Evolutionary conservation across 1,284 basidiomycete species (phyloP).

Genomic region (Fomitopsis schrenkii): DNA sequence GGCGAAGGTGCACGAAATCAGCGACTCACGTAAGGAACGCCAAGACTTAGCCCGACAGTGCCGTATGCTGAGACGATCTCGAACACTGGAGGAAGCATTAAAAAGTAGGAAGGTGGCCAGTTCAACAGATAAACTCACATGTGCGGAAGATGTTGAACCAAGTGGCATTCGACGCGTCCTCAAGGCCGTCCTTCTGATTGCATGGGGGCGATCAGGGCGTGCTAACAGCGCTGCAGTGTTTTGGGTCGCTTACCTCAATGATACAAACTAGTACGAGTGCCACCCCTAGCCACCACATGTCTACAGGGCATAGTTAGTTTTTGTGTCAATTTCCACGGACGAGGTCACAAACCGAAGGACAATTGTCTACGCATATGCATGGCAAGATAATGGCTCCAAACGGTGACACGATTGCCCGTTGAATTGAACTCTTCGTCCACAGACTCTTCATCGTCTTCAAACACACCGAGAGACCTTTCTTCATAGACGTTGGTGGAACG

Average conservation of each 20-base stretch:
- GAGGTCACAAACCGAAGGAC: conserved; percentile 65
- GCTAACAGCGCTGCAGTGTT: too few species aligned
- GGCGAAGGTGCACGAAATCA: neutral
- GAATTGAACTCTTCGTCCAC: conserved; percentile 48
- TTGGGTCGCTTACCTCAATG: conserved; percentile 55
- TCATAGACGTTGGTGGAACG: conserved; percentile 98
- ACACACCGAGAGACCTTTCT: conserved; percentile 83
- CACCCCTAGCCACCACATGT: conserved; percentile 87
- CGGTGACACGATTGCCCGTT: conserved; percentile 46
- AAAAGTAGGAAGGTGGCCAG: neutral
- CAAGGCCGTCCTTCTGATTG: conserved; percentile 31
- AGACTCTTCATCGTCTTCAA: conserved; percentile 48
- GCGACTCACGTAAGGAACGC: conserved; percentile 53
- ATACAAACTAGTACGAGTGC: conserved; percentile 84
- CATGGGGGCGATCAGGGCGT: too few species aligned
- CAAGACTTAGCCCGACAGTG: conserved; percentile 82
- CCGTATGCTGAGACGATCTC: conserved; percentile 91
- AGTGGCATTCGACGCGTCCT: conserved; percentile 41
- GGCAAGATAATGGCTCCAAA: conserved; percentile 76
- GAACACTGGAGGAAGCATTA: conserved; percentile 50
- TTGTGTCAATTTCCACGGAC: neutral
- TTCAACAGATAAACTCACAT: conserved; percentile 36
- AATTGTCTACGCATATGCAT: conserved; percentile 86
- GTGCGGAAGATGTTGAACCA: conserved; percentile 84
- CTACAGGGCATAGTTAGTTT: conserved; percentile 30